Conservation (phyloP, 805 yeast species). For the Kodamaea kaohsiungensis region DNA sequence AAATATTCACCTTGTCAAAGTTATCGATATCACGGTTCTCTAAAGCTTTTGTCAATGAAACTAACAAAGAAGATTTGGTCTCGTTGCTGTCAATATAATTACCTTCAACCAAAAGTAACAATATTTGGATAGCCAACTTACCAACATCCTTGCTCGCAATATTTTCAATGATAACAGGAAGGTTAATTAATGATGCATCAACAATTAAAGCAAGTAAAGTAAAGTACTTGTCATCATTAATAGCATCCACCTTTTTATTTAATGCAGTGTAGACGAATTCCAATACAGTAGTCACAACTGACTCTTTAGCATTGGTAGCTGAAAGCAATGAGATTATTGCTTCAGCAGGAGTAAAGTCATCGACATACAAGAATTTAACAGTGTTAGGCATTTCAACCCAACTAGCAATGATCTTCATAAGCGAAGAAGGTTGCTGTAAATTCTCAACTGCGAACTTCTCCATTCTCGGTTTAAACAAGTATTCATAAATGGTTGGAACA, state of each 20-base stretch:
- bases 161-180: constrained; percentile 51
- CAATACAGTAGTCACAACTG: constrained; percentile 58
- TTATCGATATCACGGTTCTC: constrained; percentile 52
- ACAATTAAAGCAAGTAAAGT: constrained; percentile 58
- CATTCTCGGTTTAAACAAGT: constrained; percentile 66
- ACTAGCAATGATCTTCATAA: constrained; percentile 62
- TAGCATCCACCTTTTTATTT: constrained; percentile 29
- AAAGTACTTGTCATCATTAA: constrained; percentile 41
- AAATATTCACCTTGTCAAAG: constrained; percentile 54
- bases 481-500: constrained; percentile 49
- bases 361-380: constrained; percentile 52
- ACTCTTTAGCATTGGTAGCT: constrained; percentile 60
- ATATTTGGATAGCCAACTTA: constrained; percentile 51
- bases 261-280: constrained; percentile 54
- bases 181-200: constrained; percentile 50
- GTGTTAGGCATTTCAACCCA: constrained; percentile 50
- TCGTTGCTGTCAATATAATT: constrained; percentile 57
- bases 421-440: constrained; percentile 77
- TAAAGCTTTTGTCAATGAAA: constrained; percentile 59
- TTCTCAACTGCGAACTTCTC: constrained; percentile 71
- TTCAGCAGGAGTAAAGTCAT: constrained; percentile 53
- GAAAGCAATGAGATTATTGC: constrained; percentile 59
- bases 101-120: constrained; percentile 55
- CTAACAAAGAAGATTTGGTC: constrained; percentile 53
- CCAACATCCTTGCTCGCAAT: constrained; percentile 47